Percentiles rank a stretch among this genome's conserved stretches.
Conservation (phyloP, 495 filamentous ascomycete species). For the Aspergillus conjunctus region DNA sequence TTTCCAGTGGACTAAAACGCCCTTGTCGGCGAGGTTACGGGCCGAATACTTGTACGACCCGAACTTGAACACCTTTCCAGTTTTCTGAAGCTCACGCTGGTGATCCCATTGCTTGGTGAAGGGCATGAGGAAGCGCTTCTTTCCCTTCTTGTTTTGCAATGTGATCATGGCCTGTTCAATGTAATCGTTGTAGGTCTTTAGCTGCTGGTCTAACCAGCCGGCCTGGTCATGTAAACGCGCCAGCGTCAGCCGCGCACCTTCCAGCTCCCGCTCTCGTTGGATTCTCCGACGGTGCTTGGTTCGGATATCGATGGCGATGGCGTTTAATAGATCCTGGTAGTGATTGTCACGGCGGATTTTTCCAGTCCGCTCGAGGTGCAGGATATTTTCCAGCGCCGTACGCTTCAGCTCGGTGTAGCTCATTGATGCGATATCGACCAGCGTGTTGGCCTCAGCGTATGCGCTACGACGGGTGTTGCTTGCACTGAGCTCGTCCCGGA, state of each 20-base stretch:
- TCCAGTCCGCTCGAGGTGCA: conserved; percentile 79
- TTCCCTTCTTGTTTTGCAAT: conserved; percentile 96
- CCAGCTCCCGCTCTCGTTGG: conserved; percentile 86
- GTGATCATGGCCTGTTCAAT: conserved; percentile 99
- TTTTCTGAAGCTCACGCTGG: conserved; percentile 87
- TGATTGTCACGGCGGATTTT: conserved; percentile 88
- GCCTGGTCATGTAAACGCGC: conserved; percentile 88
- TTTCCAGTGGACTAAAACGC: conserved; percentile 85
- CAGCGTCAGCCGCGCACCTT: conserved; percentile 83
- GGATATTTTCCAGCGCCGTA: conserved; percentile 89
- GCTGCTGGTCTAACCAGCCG: conserved; percentile 85
- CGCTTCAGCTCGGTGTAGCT: conserved; percentile 91
- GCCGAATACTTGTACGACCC: conserved; percentile 96
- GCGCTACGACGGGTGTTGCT: conserved; percentile 72
- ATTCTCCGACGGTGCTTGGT: conserved; percentile 92
- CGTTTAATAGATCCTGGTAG: conserved; percentile 96
- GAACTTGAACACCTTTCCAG: conserved; percentile 92
- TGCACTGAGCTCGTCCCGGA: conserved; percentile 78
- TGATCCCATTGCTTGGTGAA: conserved; percentile 99
- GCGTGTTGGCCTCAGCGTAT: conserved; percentile 83
- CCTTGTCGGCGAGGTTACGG: conserved; percentile 85
- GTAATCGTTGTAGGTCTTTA: conserved; percentile 98
- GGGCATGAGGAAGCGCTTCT: conserved; percentile 90
- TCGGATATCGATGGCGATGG: conserved; percentile 94
- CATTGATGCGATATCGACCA: conserved; percentile 88